phyloP scores from a whole-genome alignment of 2,329 filamentous ascomycete species.

The Monosporascus sp. region DNA sequence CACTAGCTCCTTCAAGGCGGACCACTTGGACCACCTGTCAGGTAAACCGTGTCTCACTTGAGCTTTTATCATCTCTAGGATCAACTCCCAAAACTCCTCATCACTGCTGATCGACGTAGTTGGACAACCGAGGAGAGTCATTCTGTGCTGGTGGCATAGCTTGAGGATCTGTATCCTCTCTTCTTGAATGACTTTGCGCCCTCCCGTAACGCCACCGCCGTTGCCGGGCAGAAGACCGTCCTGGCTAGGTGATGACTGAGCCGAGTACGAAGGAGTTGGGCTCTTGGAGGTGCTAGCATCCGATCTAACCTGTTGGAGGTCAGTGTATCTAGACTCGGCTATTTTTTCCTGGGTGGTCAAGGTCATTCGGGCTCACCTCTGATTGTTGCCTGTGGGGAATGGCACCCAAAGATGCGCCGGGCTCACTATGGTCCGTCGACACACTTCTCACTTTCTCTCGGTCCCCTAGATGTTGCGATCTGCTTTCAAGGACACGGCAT shows the following conservation, averaged over 20 bases:
- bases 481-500: not conserved
- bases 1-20: not conserved
- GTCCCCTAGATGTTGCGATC: not conserved
- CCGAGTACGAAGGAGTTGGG: not conserved
- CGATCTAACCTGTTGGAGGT: not conserved
- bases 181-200: rapidly evolving
- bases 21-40: not conserved
- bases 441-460: not conserved
- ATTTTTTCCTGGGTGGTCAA: not conserved
- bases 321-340: not conserved
- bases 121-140: not conserved
- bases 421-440: not conserved
- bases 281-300: not conserved
- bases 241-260: not conserved
- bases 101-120: not conserved
- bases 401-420: too few relatives aligned
- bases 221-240: not conserved
- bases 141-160: not conserved
- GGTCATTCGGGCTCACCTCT: not conserved
- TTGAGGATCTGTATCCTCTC: not conserved
- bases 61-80: not conserved
- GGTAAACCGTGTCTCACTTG: not conserved
- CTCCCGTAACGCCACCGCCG: not conserved
- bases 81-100: not conserved
- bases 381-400: not conserved